Conservation (phyloP, 2,329 filamentous ascomycete species). For the Fragosphaeria purpurea region DNA sequence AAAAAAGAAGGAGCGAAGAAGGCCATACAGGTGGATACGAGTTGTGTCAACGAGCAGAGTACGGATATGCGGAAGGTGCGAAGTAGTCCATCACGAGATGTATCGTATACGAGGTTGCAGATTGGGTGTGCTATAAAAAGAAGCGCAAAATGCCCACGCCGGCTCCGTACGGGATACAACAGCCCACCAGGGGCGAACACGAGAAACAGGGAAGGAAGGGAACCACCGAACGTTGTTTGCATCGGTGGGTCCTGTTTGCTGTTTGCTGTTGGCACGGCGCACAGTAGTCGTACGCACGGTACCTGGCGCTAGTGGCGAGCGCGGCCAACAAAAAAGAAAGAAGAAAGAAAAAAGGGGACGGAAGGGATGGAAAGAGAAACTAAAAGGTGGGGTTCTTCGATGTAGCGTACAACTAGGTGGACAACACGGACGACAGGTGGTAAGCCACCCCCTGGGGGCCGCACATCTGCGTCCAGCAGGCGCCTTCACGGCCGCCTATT, state of each 20-base stretch:
- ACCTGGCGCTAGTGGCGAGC: slow-evolving; percentile 14
- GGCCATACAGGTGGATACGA: slow-evolving; percentile 3
- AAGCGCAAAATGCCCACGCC: too few relatives aligned
- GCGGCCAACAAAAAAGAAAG: background rate
- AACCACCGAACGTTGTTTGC: background rate
- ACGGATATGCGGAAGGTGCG: slow-evolving; percentile 2
- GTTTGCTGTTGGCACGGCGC: too few relatives aligned
- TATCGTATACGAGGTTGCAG: too few relatives aligned
- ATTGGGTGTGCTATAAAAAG: too few relatives aligned
- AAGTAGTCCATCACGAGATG: slow-evolving; percentile 2
- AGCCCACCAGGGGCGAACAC: too few relatives aligned
- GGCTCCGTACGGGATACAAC: too few relatives aligned
- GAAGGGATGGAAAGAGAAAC: background rate
- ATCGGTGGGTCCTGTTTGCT: background rate
- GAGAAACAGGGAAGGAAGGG: background rate
- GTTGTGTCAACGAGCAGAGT: slow-evolving; percentile 3
- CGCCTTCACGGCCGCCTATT: background rate
- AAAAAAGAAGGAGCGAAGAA: background rate
- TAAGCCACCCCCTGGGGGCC: background rate
- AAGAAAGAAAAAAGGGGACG: background rate
- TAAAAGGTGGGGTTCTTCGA: too few relatives aligned
- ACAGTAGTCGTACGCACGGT: too few relatives aligned
- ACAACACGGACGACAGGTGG: too few relatives aligned
- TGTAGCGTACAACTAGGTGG: too few relatives aligned
- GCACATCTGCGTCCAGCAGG: background rate